Evolutionary conservation across 1,284 basidiomycete genomes (phyloP).

Genomic region (Blastosporella zonata): DNA sequence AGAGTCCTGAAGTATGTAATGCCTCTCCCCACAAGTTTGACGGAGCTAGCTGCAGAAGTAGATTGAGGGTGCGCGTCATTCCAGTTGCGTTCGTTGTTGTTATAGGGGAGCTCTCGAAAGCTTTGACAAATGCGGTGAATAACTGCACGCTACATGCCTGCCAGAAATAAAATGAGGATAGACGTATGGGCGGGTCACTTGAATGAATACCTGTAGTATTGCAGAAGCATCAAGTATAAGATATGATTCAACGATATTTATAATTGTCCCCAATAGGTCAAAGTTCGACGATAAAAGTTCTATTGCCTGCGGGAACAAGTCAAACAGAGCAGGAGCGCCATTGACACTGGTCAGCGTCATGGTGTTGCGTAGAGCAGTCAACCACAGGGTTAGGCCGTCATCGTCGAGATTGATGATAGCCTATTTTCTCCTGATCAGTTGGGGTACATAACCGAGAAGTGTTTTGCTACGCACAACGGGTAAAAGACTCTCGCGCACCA

Average conservation of each 20-base stretch:
- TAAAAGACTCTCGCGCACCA: conserved; percentile 74
- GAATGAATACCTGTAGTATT: conserved; percentile 60
- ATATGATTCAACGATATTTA: conserved; percentile 78
- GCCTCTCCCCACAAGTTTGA: conserved; percentile 65
- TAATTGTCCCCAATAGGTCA: conserved; percentile 70
- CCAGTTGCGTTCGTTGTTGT: conserved; percentile 52
- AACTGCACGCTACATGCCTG: conserved; percentile 53
- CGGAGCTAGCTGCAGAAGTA: conserved; percentile 62
- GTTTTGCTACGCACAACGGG: conserved; percentile 43
- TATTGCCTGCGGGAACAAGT: conserved; percentile 68
- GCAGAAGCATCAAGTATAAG: conserved; percentile 67
- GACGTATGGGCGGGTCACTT: neutral
- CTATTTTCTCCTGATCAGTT: conserved; percentile 31
- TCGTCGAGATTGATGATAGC: conserved; percentile 73
- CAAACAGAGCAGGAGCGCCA: conserved; percentile 55
- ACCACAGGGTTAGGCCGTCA: conserved; percentile 78
- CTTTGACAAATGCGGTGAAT: conserved; percentile 50
- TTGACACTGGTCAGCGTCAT: conserved; percentile 46
- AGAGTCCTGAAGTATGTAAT: conserved; percentile 69
- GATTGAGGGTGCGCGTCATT: conserved; percentile 49
- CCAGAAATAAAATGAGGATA: conserved; percentile 4
- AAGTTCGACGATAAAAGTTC: conserved; percentile 65
- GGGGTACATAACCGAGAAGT: conserved; percentile 17
- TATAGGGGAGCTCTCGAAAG: conserved; percentile 48
- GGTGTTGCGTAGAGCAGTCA: conserved; percentile 69